Conservation (phyloP, 2,329 filamentous ascomycete species). For the Colletotrichum musae region DNA sequence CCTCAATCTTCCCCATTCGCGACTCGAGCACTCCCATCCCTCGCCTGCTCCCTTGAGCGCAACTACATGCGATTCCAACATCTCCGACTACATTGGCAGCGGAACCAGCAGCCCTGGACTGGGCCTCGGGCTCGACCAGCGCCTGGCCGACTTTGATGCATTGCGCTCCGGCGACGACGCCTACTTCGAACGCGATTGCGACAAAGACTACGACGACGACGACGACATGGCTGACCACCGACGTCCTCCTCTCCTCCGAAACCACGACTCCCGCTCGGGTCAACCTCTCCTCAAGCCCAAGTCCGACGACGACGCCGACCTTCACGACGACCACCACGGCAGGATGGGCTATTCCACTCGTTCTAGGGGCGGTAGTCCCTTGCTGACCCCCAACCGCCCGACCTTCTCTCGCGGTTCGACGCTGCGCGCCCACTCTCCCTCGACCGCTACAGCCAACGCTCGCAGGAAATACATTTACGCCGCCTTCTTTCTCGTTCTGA, state of each 20-base stretch:
- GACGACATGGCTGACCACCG: constrained; percentile 60
- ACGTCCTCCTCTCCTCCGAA: constrained; percentile 62
- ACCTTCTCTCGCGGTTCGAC: constrained; percentile 69
- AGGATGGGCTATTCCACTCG: constrained; percentile 37
- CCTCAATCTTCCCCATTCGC: constrained; percentile 34
- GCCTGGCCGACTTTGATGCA: constrained; percentile 40
- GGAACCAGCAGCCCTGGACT: constrained; percentile 35
- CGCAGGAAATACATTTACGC: constrained; percentile 90
- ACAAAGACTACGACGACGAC: constrained; percentile 56
- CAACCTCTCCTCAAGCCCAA: constrained; percentile 58
- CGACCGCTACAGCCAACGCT: constrained; percentile 64
- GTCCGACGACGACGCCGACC: constrained; percentile 48
- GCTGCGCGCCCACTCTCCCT: constrained; percentile 79
- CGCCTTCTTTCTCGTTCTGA: constrained; percentile 84
- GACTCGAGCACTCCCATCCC: constrained; percentile 29
- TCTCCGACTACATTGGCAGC: constrained; percentile 40
- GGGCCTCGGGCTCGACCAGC: constrained; percentile 35
- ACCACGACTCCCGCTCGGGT: constrained; percentile 61
- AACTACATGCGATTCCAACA: constrained; percentile 41
- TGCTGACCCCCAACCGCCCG: constrained; percentile 41
- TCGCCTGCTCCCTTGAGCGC: constrained; percentile 24
- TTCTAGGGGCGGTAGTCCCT: constrained; percentile 37
- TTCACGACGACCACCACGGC: constrained; percentile 44
- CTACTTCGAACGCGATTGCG: constrained; percentile 49
- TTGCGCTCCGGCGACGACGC: constrained; percentile 41